Evolutionary conservation across 23 red algal genomes (phyloP).

Genomic region (Agarophyton chilense): DNA sequence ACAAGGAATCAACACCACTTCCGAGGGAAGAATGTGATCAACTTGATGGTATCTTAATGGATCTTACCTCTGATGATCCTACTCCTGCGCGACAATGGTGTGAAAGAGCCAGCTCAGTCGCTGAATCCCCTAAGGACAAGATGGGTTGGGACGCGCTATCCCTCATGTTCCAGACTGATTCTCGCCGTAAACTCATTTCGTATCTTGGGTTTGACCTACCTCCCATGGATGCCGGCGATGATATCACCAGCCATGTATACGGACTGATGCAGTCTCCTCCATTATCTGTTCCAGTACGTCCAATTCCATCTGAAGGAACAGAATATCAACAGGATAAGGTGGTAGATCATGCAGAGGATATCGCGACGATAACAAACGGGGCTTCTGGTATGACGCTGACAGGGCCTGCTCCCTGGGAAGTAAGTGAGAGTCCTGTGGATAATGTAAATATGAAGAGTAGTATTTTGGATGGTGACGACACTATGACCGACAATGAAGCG

Average conservation of each 20-base stretch:
- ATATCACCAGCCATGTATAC: constrained; percentile 60
- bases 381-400: constrained; percentile 39
- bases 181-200: constrained; percentile 38
- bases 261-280: constrained; percentile 49
- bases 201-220: constrained; percentile 69
- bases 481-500: not conserved
- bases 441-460: constrained; percentile 52
- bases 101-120: constrained; percentile 29
- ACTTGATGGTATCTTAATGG: constrained; percentile 52
- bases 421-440: constrained; percentile 32
- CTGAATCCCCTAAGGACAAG: constrained; percentile 45
- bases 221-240: constrained; percentile 56
- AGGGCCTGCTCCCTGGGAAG: constrained; percentile 87
- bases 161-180: constrained; percentile 53
- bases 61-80: constrained; percentile 60
- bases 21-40: constrained; percentile 6
- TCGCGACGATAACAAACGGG: constrained; percentile 18
- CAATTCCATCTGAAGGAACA: not conserved
- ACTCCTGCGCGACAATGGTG: constrained; percentile 43
- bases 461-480: constrained; percentile 65
- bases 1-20: constrained; percentile 3
- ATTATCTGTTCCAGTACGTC: constrained; percentile 37
- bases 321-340: constrained; percentile 33
- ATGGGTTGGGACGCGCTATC: constrained; percentile 63
- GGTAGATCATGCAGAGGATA: not conserved